Evolutionary conservation across 176 grass and related monocot species (phyloP), one percentile per base, ranked within the genome.

Genomic region (Elymus sibiricus): DNA sequence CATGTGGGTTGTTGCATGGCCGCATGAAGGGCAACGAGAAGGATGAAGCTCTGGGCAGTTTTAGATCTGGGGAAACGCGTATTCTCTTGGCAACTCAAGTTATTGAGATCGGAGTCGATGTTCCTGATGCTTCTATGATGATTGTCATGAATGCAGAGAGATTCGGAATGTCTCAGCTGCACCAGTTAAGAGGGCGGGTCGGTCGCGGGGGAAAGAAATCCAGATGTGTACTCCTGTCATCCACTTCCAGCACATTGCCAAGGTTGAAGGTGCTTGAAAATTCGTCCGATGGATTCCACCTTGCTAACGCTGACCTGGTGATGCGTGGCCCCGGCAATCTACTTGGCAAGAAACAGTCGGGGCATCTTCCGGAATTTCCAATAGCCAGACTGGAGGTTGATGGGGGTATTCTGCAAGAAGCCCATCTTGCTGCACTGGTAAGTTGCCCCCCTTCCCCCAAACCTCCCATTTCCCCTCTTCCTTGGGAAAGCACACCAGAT

Each of bases 111-210:
- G 96, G 96, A 10, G 93, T 98, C 1, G 91, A 98, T 84, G 88
- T 98, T 89, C 93, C 93, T 71, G 93, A 95, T 80, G 96, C 96
- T 80, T 94, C 93, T 29, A 94, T 98, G 96, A 98, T 98, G 93
- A 65, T 98, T 82, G 92, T 95, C 38, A 86, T 98, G 86, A 98
- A 98, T 34, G 91, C 96, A 1, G 96, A 98, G 82, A 92, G 93
- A 65, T 95, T 95, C 77, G 96, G 96, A 87, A 90, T 98, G 43
- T 83, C 97, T 59, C 97, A 98, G 47, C 79, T 98, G 88, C 94
- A 98, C 89, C 97, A 98, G 76, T 79, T 98, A 74, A 88, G 97
- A 83, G 97, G 96, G 19, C 70, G 94, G 28, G 97, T 98, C 32
- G 97, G 97, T 5, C 92, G 94, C 7, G 94, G 97, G 5, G 63